A percentile compares a stretch with the other conserved stretches of the same genome.
phyloP scores from a whole-genome alignment of 2,329 filamentous ascomycete species.

The Xylariaceae sp. region DNA sequence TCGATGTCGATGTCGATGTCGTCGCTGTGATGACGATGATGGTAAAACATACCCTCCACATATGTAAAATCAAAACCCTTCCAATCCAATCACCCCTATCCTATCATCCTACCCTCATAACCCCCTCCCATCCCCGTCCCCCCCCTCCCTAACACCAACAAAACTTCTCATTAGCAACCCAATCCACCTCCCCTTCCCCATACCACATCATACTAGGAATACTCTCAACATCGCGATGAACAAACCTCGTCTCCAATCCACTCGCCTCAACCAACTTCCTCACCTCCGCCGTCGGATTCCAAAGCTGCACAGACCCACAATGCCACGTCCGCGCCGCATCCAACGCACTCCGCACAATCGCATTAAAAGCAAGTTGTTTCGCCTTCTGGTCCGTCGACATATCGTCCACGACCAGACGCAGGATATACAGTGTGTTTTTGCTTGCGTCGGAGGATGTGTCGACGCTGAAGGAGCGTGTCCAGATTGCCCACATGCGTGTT shows the following conservation, averaged over 20 bases:
- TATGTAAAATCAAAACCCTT: too few relatives aligned
- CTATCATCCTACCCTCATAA: too few relatives aligned
- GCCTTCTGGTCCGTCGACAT: conserved; percentile 22
- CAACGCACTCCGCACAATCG: conserved; percentile 62
- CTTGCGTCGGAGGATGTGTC: conserved; percentile 40
- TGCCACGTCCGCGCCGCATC: conserved; percentile 66
- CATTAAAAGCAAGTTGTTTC: conserved; percentile 50
- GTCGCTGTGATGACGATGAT: too few relatives aligned
- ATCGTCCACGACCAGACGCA: conserved; percentile 62
- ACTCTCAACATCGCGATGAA: conserved; percentile 58
- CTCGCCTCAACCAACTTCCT: conserved; percentile 42
- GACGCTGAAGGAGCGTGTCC: conserved; percentile 61
- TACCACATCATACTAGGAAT: conserved; percentile 71
- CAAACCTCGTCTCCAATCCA: conserved; percentile 45
- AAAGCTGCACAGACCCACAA: conserved; percentile 67
- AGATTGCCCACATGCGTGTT: conserved; percentile 66
- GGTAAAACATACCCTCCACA: too few relatives aligned
- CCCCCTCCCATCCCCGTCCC: too few relatives aligned
- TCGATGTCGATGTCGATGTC: too few relatives aligned
- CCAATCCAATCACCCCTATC: too few relatives aligned
- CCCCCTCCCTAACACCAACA: conserved; percentile 61
- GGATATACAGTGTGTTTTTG: conserved; percentile 64
- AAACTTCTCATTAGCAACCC: conserved; percentile 73
- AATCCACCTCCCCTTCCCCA: conserved; percentile 54
- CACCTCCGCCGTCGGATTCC: conserved; percentile 67